Conservation (phyloP, 352 stramenopile genomes). For the Globisporangium paddicum region DNA sequence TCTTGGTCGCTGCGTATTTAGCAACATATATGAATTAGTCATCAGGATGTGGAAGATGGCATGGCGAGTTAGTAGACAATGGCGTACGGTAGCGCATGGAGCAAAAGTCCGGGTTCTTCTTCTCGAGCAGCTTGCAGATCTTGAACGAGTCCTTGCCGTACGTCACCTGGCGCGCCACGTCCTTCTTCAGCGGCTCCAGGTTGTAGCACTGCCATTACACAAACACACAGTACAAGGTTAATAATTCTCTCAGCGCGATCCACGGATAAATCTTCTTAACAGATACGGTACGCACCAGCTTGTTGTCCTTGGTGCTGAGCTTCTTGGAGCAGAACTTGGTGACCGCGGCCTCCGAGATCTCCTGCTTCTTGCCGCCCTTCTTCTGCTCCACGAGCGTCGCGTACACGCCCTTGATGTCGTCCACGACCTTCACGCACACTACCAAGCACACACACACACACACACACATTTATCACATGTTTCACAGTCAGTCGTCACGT, state of each 20-base stretch:
- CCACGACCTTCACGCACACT: slow-evolving; percentile 92
- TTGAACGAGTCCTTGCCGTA: slow-evolving; percentile 92
- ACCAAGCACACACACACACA: neutral
- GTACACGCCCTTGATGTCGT: slow-evolving; percentile 80
- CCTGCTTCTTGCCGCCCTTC: slow-evolving; percentile 75
- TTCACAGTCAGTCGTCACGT: no score
- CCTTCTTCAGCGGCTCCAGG: slow-evolving; percentile 92
- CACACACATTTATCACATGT: no score
- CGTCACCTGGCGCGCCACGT: slow-evolving; percentile 89
- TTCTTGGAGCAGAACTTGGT: slow-evolving; percentile 86
- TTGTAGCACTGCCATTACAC: slow-evolving; percentile 88
- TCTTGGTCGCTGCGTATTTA: slow-evolving; percentile 92
- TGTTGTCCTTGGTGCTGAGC: slow-evolving; percentile 87
- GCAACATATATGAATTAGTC: no score
- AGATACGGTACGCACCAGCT: slow-evolving; percentile 52
- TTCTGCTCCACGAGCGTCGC: slow-evolving; percentile 57
- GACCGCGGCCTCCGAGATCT: slow-evolving; percentile 76
- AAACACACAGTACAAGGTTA: neutral
- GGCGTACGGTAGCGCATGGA: slow-evolving; percentile 90
- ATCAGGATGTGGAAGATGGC: no score
- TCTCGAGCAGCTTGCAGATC: slow-evolving; percentile 93
- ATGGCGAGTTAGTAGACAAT: neutral
- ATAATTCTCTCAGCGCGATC: no score
- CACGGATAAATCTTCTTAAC: no score
- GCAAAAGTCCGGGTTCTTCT: slow-evolving; percentile 95